Evolutionary conservation across 2,329 filamentous ascomycete species (phyloP).

Genomic region (Aspergillus ustus): DNA sequence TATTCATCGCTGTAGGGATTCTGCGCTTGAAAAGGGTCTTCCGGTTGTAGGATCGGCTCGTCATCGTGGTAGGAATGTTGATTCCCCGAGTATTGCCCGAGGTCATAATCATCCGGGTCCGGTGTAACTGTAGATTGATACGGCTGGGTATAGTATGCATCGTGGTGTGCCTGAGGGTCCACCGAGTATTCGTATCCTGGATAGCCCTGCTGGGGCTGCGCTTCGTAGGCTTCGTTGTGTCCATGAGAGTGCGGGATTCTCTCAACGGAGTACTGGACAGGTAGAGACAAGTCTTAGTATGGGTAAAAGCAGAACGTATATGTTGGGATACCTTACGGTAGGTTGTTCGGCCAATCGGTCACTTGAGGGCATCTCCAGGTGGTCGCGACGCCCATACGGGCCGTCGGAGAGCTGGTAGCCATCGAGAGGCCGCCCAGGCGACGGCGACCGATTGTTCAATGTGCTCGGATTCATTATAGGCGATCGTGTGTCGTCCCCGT

Average conservation of each 20-base stretch:
- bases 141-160: conserved; percentile 81
- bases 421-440: conserved; percentile 74
- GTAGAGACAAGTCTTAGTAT: conserved; percentile 16
- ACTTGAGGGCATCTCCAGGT: conserved; percentile 71
- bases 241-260: conserved; percentile 68
- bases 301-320: background rate
- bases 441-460: conserved; percentile 66
- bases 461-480: conserved; percentile 60
- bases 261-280: conserved; percentile 68
- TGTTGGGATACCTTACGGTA: conserved; percentile 62
- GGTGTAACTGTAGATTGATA: conserved; percentile 69
- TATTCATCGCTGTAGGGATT: conserved; percentile 57
- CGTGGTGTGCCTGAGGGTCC: conserved; percentile 83
- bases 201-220: conserved; percentile 55
- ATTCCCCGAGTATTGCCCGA: conserved; percentile 56
- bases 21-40: conserved; percentile 65
- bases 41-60: conserved; percentile 74
- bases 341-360: conserved; percentile 84
- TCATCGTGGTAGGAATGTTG: conserved; percentile 70
- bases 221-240: conserved; percentile 65
- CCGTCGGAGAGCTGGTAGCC: conserved; percentile 84
- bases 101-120: conserved; percentile 59
- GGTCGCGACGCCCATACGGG: conserved; percentile 64
- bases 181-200: conserved; percentile 71
- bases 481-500: conserved; percentile 48